Base-by-base conservation (phyloP, 768 basidiomycete genomes). In the Chiua virens region DNA sequence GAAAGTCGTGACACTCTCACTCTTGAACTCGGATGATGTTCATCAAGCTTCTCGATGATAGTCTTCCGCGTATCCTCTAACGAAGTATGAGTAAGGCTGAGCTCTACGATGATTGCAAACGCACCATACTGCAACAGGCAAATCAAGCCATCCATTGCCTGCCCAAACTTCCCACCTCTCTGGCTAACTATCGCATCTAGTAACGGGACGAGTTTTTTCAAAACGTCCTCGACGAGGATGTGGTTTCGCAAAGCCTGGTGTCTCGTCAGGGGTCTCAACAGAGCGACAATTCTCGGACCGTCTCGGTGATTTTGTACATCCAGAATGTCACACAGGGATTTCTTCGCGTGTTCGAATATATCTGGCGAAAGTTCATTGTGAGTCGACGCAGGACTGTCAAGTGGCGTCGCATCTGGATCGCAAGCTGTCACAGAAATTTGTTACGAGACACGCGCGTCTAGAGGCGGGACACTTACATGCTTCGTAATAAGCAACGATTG, bases 61-160 rank as follows among this genome's bases (percentile, higher is more conserved):
- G 6, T n/a, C n/a, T n/a, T n/a, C n/a, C n/a, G n/a, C n/a, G n/a
- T n/a, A n/a, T n/a, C n/a, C n/a, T n/a, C n/a, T n/a, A n/a, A n/a
- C n/a, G n/a, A n/a, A n/a, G n/a, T n/a, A n/a, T n/a, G n/a, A n/a
- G n/a, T n/a, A n/a, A n/a, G n/a, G n/a, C n/a, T n/a, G n/a, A n/a
- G n/a, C n/a, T n/a, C n/a, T n/a, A n/a, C n/a, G n/a, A n/a, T n/a
- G n/a, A n/a, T n/a, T n/a, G n/a, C n/a, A n/a, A n/a, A n/a, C n/a
- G n/a, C n/a, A n/a, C n/a, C n/a, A 13, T 53, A 62, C n/a, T 50
- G 42, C 51, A 59, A 20, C n/a, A 65, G 23, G 21, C 52, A 56
- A 11, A 17, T 51, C 39, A 64, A 28, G 18, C 60, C 54, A 4
- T 65, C 55, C 63, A 64, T 64, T n/a, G 50, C 63, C 34, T 55